These are phyloP conservation scores for Cordia subcordata DNA, from an alignment of 257 asterid genomes.

Conservation along the genomic window DNA sequence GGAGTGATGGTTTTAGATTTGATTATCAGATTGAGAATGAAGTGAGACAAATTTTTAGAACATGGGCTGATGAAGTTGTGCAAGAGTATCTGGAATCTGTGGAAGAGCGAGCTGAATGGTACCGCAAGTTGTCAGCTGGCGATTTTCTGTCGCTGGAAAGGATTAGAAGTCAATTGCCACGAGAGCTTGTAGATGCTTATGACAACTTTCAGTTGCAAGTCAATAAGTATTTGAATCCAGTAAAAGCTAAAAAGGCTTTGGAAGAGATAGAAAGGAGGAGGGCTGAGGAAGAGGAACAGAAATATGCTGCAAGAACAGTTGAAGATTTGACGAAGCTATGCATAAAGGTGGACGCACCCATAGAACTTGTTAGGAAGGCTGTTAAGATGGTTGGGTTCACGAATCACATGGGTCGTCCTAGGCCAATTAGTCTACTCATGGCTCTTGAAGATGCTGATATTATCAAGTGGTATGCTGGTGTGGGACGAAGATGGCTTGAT, in stretches of 20 bases:
- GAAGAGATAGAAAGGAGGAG: constrained; percentile 49
- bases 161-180: constrained; percentile 77
- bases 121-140: constrained; percentile 59
- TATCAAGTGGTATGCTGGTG: constrained; percentile 87
- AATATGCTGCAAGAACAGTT: constrained; percentile 54
- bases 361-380: constrained; percentile 57
- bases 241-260: constrained; percentile 50
- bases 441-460: constrained; percentile 81
- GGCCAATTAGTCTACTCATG: constrained; percentile 68
- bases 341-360: constrained; percentile 77
- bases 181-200: constrained; percentile 63
- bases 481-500: constrained; percentile 87
- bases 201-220: constrained; percentile 73
- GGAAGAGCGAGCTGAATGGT: constrained; percentile 81
- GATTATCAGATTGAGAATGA: constrained; percentile 58
- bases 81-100: constrained; percentile 51
- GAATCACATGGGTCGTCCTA: constrained; percentile 90
- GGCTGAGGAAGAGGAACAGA: constrained; percentile 68
- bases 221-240: constrained; percentile 64
- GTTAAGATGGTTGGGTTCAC: constrained; percentile 67
- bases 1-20: constrained; percentile 40
- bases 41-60: constrained; percentile 52
- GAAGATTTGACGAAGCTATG: constrained; percentile 62
- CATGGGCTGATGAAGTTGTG: constrained; percentile 85
- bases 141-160: constrained; percentile 69